Evolutionary conservation across 768 basidiomycete species (phyloP).

Genomic region (Leccinum subgranulosum): DNA sequence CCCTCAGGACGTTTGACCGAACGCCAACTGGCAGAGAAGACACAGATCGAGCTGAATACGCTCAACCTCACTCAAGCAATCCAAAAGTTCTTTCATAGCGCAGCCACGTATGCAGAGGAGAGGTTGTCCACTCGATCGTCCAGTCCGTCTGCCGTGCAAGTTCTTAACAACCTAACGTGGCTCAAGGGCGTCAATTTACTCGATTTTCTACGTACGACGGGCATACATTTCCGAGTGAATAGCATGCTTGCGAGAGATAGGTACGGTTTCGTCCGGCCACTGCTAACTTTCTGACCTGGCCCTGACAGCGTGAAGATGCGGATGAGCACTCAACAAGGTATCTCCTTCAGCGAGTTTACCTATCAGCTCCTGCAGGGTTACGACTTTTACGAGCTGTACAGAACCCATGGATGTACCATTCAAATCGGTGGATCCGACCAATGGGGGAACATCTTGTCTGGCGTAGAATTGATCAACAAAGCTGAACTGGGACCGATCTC

Average conservation of each 20-base stretch:
- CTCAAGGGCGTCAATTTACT: slow-evolving; percentile 67
- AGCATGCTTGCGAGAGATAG: slow-evolving; percentile 91
- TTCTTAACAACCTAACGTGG: slow-evolving; percentile 79
- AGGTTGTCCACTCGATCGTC: slow-evolving; percentile 15
- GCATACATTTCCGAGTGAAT: slow-evolving; percentile 77
- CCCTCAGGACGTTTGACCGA: slow-evolving; percentile 88
- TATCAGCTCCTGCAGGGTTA: slow-evolving; percentile 97
- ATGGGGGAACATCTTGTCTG: slow-evolving; percentile 96
- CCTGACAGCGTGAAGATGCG: slow-evolving; percentile 73
- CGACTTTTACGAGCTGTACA: slow-evolving; percentile 82
- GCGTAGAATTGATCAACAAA: slow-evolving; percentile 84
- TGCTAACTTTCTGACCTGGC: slow-evolving; percentile 6
- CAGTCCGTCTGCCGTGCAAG: slow-evolving; percentile 29
- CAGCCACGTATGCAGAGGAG: slow-evolving; percentile 55
- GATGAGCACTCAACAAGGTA: slow-evolving; percentile 73
- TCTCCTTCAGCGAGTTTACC: slow-evolving; percentile 98
- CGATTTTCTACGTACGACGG: slow-evolving; percentile 80
- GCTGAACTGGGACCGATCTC: slow-evolving; percentile 10
- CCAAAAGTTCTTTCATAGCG: slow-evolving; percentile 68
- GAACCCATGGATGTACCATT: slow-evolving; percentile 64
- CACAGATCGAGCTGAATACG: slow-evolving; percentile 66
- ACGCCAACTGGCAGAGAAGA: slow-evolving; percentile 61
- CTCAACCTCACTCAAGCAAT: slow-evolving; percentile 59
- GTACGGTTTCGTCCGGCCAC: slow-evolving; percentile 38
- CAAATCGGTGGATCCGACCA: slow-evolving; percentile 98